Evolutionary conservation across 75 land plant genomes (phyloP).

Genomic region (Picea sitchensis): DNA sequence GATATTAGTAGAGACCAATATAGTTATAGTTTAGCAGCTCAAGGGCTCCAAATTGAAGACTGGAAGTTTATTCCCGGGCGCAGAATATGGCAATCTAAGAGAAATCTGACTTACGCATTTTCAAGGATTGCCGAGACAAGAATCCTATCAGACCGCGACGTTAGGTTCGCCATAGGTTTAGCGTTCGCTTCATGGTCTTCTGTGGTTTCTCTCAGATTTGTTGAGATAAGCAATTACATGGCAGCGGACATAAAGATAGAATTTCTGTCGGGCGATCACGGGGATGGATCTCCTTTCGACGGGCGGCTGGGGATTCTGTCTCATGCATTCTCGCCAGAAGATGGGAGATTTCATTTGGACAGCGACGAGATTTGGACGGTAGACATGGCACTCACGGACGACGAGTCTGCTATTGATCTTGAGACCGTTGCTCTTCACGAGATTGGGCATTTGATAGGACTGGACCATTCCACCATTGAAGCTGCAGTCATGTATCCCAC

Average conservation of each 20-base stretch:
- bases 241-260: conserved; percentile 21
- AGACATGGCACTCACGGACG: not conserved
- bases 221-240: not conserved
- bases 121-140: not conserved
- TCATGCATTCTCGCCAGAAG: no score
- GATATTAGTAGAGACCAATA: no score
- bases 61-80: no score
- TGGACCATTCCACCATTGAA: conserved; percentile 14
- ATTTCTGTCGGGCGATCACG: conserved; percentile 20
- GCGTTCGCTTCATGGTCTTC: conserved; percentile 25
- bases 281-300: conserved; percentile 29
- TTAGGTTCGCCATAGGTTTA: not conserved
- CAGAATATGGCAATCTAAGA: no score
- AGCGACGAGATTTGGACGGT: conserved; percentile 22
- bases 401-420: conserved; percentile 2
- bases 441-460: no score
- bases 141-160: not conserved
- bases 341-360: conserved; percentile 11
- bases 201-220: conserved; percentile 20
- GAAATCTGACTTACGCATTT: conserved; percentile 1
- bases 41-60: no score
- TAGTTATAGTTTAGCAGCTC: no score
- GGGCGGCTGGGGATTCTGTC: not conserved
- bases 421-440: no score
- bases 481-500: conserved; percentile 39